Evolutionary conservation across 495 filamentous ascomycete genomes (phyloP), one percentile per base, ranked within the genome.

Genomic region (Aspergillus egyptiacus): DNA sequence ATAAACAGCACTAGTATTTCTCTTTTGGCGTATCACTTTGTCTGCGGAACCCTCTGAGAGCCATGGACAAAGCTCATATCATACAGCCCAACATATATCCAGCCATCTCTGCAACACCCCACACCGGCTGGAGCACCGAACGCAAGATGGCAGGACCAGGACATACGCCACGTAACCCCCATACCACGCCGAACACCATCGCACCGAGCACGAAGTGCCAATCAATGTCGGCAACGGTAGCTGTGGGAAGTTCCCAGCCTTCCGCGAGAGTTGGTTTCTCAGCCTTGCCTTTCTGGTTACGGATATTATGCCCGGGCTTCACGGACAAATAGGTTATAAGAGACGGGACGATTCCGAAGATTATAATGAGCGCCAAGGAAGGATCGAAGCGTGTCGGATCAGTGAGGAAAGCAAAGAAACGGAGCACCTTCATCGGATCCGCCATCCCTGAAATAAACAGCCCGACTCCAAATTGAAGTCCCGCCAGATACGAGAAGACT

Each of bases 401-500:
- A 0, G 68, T 68, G 23, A 63, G 43, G 41, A 81, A 63, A 14
- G 72, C 68, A 20, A 80, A 75, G 61, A 83, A 83, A 1, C 71
- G 55, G 14, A 78, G 51, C 1, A 81, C 73, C 52, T 82, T 83
- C 1, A 62, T 53, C 2, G 78, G 66, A 35, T 74, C 62, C 0
- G 77, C 71, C 79, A 83, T 82, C 0, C 75, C 75, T 0, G 71
- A 70, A 28, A 81, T 67, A 31, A 75, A 56, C 5, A 83, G 63
- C 3, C 79, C 79, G 0, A 77, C 61, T 0, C 75, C 78, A 34
- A 83, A 81, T 34, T 76, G 58, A 3, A 78, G 45, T 15, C 79
- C 79, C 8, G 72, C 63, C 34, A 76, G 57, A 34, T 71, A 70
- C 1, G 68, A 62, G 27, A 64, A 66, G 14, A 68, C 43, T 0